These are phyloP conservation scores for Podosphaera aphanis DNA, from an alignment of 2,329 filamentous ascomycete species.

Conservation along the genomic window DNA sequence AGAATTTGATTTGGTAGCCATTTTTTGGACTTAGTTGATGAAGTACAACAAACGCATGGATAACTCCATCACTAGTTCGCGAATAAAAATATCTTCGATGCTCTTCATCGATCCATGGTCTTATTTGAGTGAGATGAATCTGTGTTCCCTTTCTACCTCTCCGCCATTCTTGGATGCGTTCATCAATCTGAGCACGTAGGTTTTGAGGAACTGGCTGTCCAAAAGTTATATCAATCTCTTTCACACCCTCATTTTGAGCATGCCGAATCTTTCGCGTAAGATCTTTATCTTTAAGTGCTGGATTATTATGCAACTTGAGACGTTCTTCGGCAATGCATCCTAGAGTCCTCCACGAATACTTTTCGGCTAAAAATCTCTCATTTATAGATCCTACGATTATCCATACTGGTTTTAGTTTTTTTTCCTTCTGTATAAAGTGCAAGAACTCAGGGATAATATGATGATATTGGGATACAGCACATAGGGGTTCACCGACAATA, in stretches of 20 bases:
- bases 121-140: conserved; percentile 74
- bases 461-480: conserved; percentile 52
- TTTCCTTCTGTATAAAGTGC: conserved; percentile 45
- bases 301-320: conserved; percentile 48
- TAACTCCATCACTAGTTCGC: conserved; percentile 44
- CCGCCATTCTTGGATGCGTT: conserved; percentile 59
- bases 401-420: conserved; percentile 63
- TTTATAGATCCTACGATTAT: conserved; percentile 60
- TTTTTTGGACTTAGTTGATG: conserved; percentile 58
- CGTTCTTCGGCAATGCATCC: conserved; percentile 79
- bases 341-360: conserved; percentile 69
- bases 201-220: conserved; percentile 40
- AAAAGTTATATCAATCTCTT: conserved; percentile 48
- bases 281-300: conserved; percentile 47
- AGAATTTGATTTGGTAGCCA: conserved; percentile 89
- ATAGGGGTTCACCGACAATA: conserved; percentile 69
- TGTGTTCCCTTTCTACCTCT: conserved; percentile 59
- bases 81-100: conserved; percentile 77
- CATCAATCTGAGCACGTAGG: conserved; percentile 44
- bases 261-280: conserved; percentile 63
- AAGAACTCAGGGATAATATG: conserved; percentile 54
- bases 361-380: conserved; percentile 57
- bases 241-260: conserved; percentile 64
- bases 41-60: conserved; percentile 59
- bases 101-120: conserved; percentile 62